Conservation (phyloP, 2,329 filamentous ascomycete genomes). For the Colletotrichum tropicicola region DNA sequence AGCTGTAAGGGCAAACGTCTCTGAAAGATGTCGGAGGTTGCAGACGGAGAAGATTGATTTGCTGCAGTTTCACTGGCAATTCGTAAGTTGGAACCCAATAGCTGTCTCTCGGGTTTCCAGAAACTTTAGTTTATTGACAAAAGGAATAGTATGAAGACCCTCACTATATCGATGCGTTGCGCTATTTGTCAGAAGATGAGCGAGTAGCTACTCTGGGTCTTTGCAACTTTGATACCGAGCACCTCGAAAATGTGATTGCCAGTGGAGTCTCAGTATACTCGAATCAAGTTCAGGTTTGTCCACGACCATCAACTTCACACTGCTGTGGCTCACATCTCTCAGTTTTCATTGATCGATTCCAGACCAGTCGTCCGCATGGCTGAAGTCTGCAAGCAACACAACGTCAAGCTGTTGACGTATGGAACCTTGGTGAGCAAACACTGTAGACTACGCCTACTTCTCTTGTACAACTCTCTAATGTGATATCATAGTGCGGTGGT, state of each 20-base stretch:
- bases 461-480: neutral
- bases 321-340: neutral
- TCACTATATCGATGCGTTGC: slow-evolving; percentile 19
- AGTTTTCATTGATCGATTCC: slow-evolving; percentile 21
- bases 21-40: slow-evolving; percentile 43
- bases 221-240: slow-evolving; percentile 23
- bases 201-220: slow-evolving; percentile 1
- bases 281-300: slow-evolving; percentile 24
- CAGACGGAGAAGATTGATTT: slow-evolving; percentile 41
- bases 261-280: neutral
- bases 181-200: neutral
- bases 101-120: too few relatives aligned
- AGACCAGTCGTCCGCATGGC: slow-evolving; percentile 8
- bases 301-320: neutral
- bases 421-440: slow-evolving; percentile 3
- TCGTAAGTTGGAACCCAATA: slow-evolving; percentile 35
- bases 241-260: neutral
- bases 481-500: slow-evolving; percentile 10
- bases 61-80: slow-evolving; percentile 47
- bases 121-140: too few relatives aligned
- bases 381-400: slow-evolving; percentile 1
- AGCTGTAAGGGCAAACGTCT: slow-evolving; percentile 38
- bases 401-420: slow-evolving; percentile 13
- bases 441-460: too few relatives aligned
- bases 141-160: slow-evolving; percentile 17